Evolutionary conservation across 2,329 filamentous ascomycete species (phyloP).

Genomic region (Scedosporium apiospermum): DNA sequence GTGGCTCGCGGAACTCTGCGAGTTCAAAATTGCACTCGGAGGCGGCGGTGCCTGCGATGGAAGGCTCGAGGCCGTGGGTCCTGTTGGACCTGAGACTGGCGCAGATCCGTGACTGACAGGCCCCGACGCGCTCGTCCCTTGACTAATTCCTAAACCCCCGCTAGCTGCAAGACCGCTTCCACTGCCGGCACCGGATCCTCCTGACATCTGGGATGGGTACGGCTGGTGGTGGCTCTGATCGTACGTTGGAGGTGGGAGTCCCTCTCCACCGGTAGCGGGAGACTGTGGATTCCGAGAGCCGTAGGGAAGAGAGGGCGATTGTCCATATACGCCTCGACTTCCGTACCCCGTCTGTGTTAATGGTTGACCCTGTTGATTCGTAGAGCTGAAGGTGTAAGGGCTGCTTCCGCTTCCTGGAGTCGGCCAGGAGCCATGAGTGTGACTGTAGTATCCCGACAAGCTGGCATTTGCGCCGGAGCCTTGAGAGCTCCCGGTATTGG

Average conservation of each 20-base stretch:
- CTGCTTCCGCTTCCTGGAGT: slow-evolving; percentile 32
- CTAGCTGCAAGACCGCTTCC: slow-evolving; percentile 16
- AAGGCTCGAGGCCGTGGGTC: background rate
- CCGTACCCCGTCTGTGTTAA: slow-evolving; percentile 19
- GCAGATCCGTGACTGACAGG: slow-evolving; percentile 16
- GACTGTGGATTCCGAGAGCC: slow-evolving; percentile 24
- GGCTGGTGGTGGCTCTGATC: slow-evolving; percentile 14
- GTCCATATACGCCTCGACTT: slow-evolving; percentile 30
- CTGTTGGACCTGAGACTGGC: background rate
- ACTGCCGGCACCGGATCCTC: slow-evolving; percentile 21
- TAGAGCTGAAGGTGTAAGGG: slow-evolving; percentile 46
- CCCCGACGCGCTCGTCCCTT: slow-evolving; percentile 13
- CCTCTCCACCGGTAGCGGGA: background rate
- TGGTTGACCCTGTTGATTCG: slow-evolving; percentile 18
- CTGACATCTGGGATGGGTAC: slow-evolving; percentile 32
- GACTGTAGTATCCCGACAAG: slow-evolving; percentile 35
- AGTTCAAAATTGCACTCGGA: slow-evolving; percentile 33
- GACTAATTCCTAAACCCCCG: slow-evolving; percentile 1
- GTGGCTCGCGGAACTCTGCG: slow-evolving; percentile 27
- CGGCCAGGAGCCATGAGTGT: slow-evolving; percentile 50
- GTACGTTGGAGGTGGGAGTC: background rate
- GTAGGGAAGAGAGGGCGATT: slow-evolving; percentile 38
- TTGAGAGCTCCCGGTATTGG: slow-evolving; percentile 50
- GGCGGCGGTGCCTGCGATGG: slow-evolving; percentile 15
- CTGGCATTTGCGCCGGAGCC: slow-evolving; percentile 40